phyloP scores from a whole-genome alignment of 306 rosid genomes.

The Mimosa pudica region DNA sequence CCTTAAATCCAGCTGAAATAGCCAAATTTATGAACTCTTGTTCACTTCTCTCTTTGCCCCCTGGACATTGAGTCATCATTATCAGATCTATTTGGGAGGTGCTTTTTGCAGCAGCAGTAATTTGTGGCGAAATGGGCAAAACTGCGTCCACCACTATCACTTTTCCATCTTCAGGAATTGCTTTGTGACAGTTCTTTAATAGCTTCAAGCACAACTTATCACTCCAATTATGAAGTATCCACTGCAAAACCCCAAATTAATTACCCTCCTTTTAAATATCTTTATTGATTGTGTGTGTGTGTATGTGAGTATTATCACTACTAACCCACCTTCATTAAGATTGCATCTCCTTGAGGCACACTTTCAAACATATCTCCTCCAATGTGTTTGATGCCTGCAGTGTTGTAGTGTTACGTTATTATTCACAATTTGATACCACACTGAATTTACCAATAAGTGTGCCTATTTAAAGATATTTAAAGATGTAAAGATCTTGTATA shows the following conservation, averaged over 20 bases:
- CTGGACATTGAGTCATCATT: background rate
- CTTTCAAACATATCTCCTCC: conserved; percentile 12
- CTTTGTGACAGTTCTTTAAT: background rate
- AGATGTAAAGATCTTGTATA: too few species aligned
- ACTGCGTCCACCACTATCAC: background rate
- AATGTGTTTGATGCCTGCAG: background rate
- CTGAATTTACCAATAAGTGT: background rate
- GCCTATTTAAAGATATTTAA: too few species aligned
- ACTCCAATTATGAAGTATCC: conserved; percentile 30
- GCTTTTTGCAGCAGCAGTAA: background rate
- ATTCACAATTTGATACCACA: background rate
- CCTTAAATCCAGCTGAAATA: conserved; percentile 5
- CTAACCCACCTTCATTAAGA: background rate
- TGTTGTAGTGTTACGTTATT: background rate
- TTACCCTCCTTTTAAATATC: too few species aligned
- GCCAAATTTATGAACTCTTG: too few species aligned
- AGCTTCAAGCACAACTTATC: conserved; percentile 3
- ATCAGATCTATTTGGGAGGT: background rate
- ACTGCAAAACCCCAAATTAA: background rate
- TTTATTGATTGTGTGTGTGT: too few species aligned
- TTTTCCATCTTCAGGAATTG: conserved; percentile 10
- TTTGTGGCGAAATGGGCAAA: background rate
- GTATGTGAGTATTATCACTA: too few species aligned
- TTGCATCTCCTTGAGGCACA: conserved; percentile 1
- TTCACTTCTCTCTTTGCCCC: conserved; percentile 6